Evolutionary conservation across 2,329 filamentous ascomycete genomes (phyloP), one percentile per base, ranked within the genome.

Genomic region (Colletotrichum lentis): DNA sequence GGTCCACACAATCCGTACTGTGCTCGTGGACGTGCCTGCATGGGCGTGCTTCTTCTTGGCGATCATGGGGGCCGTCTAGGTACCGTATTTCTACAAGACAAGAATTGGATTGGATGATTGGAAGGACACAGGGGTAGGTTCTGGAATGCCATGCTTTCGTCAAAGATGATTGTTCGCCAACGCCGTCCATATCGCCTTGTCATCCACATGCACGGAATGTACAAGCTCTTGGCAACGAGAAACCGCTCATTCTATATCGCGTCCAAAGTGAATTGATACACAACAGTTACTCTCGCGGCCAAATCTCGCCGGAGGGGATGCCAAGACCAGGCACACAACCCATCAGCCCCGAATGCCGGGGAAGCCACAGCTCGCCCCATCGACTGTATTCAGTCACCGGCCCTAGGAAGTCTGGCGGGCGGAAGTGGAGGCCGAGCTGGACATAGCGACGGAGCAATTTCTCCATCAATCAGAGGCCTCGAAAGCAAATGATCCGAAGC

Each of bases 401-500:
- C 53, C 41, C 46, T 44, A 3, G 27, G 12, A 35, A 41, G n/a
- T 46, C 24, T 52, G 55, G 43, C 39, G 24, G 52, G 31, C 31
- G 31, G 2, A 10, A 66, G 58, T 39, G 37, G 52, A 47, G 24
- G 39, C 64, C 59, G 64, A 67, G 31, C 59, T 56, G 37, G 24
- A 52, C 46, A 5, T 43, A 8, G n/a, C 14, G 43, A 31, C 49
- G 65, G 65, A 65, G 27, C 46, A 71, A 73, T 76, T 76, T 73
- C 71, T 77, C 75, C 75, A 73, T 74, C 75, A 77, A 77, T 77
- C 71, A 74, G n/a, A 70, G 49, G 52, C 27, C 58, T 16, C n/a
- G 39, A 50, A 63, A 22, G 50, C 31, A 47, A 14, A 50, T 50
- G 43, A 18, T 49, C 67, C 60, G 64, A 55, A 52, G 62, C 66